Conservation (phyloP, 2,329 filamentous ascomycete genomes). For the Colletotrichum euphorbiae region DNA sequence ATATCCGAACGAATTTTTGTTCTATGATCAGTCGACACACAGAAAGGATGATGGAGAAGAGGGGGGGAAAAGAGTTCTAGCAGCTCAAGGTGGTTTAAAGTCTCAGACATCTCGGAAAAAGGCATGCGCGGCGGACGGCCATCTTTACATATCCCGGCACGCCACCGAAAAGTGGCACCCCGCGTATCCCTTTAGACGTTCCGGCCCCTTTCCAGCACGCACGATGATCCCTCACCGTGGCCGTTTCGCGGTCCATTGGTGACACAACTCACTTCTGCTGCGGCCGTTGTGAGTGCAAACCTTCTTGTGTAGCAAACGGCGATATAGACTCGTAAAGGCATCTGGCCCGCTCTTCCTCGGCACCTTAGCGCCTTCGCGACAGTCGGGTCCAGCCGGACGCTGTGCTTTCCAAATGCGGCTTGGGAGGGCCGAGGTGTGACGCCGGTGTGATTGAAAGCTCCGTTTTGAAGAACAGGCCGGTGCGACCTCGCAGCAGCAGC, state of each 20-base stretch:
- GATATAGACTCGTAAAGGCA: slow-evolving; percentile 33
- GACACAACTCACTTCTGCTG: slow-evolving; percentile 21
- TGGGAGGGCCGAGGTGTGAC: slow-evolving; percentile 33
- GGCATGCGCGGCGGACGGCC: slow-evolving; percentile 22
- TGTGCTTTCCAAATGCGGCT: slow-evolving; percentile 29
- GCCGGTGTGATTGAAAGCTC: slow-evolving; percentile 32
- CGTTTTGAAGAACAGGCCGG: slow-evolving; percentile 24
- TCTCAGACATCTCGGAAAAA: slow-evolving; percentile 25
- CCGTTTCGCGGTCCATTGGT: slow-evolving; percentile 33
- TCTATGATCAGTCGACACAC: background rate
- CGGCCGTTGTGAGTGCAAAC: slow-evolving; percentile 29
- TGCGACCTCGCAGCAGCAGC: slow-evolving; percentile 14
- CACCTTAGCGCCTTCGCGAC: slow-evolving; percentile 24
- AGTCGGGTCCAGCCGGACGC: slow-evolving; percentile 24
- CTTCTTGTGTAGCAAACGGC: slow-evolving; percentile 31
- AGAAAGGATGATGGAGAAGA: background rate
- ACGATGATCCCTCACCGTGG: slow-evolving; percentile 13
- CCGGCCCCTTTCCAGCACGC: slow-evolving; percentile 8
- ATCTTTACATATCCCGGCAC: slow-evolving; percentile 20
- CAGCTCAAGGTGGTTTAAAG: slow-evolving; percentile 2
- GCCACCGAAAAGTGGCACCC: slow-evolving; percentile 33
- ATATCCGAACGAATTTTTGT: background rate
- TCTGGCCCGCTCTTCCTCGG: slow-evolving; percentile 33
- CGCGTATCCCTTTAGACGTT: background rate
- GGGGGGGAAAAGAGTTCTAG: background rate